Base-by-base conservation (phyloP, 306 rosid genomes). In the Pterocarpus santalinus region DNA sequence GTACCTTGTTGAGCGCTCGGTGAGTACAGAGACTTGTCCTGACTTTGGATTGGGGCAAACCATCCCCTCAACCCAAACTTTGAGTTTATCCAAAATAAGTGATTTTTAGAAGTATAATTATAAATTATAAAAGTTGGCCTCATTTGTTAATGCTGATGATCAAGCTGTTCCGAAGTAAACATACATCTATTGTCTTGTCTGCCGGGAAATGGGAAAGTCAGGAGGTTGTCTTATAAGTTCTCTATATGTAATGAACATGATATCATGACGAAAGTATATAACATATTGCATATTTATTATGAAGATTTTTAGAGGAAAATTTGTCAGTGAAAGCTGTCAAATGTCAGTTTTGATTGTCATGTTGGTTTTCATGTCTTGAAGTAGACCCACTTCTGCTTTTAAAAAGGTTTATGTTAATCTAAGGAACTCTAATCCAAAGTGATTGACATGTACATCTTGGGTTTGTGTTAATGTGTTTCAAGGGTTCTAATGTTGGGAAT, bases 131-230 rank as follows among this genome's bases (percentile, higher is more conserved):
- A 22, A 22, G 41, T n/a, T 44, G 36, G 58, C 2, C 13, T 36
- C 38, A 16, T 65, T 33, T 60, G 55, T 43, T 3, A 46, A 3
- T 65, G 15, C 5, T 73, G 38, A 74, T 46, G 56, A 56, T 57
- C 32, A 55, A 53, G 75, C 17, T 75, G 44, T 41, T 46, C 35
- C 49, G 78, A 62, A 60, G 55, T 72, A 35, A 57, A 46, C 71
- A n/a, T 58, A 11, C 62, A 43, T 22, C 2, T 78, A 34, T 55
- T 77, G 39, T 53, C 65, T 36, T 39, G n/a, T 74, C 69, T 28
- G 0, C 5, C 22, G 36, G 14, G 69, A 43, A 41, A 43, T 60
- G 46, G 34, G 53, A 35, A 38, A 17, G 44, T 33, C 44, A 4
- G 34, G 36, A 43, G 47, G 8, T 52, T 8, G 41, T 77, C 43